Evolutionary conservation across 441 rosid species (phyloP).

Genomic region (Pelargonium cotyledonis): DNA sequence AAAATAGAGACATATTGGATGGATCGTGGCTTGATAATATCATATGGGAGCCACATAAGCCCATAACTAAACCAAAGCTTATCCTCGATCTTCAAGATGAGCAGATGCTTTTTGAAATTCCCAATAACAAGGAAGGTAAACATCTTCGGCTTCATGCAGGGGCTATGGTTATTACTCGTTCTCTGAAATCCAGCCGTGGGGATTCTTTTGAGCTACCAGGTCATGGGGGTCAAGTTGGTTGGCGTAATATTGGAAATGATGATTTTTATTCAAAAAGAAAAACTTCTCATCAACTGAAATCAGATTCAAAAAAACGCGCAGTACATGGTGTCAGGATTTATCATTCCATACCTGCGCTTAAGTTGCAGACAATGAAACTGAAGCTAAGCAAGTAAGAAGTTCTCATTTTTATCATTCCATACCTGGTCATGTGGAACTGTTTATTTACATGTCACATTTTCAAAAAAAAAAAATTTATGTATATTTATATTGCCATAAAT

Average conservation of each 20-base stretch:
- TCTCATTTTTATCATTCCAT: neutral
- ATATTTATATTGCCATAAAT: neutral
- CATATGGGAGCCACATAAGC: constrained; percentile 65
- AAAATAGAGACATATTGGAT: constrained; percentile 54
- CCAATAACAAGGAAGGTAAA: constrained; percentile 58
- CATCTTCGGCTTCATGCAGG: constrained; percentile 84
- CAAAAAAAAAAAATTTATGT: neutral
- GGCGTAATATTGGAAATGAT: constrained; percentile 95
- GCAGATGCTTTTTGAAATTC: constrained; percentile 90
- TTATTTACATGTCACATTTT: constrained; percentile 1
- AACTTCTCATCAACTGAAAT: constrained; percentile 77
- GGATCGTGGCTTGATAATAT: constrained; percentile 84
- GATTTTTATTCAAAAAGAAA: constrained; percentile 83
- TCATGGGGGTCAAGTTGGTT: constrained; percentile 50
- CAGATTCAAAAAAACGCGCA: constrained; percentile 67
- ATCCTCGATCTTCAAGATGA: constrained; percentile 93
- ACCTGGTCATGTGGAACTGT: no score
- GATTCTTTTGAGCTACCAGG: constrained; percentile 41
- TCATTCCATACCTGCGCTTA: constrained; percentile 95
- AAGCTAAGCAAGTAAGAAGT: constrained; percentile 93
- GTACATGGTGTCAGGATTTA: constrained; percentile 73
- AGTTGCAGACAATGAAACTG: constrained; percentile 86
- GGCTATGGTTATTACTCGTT: constrained; percentile 75
- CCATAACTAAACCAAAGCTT: constrained; percentile 57
- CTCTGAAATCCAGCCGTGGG: constrained; percentile 40